A percentile compares a stretch with the other conserved stretches of the same genome.
These are phyloP conservation scores for Spathaspora passalidarum DNA, from an alignment of 805 yeast species.

Conservation along the genomic window DNA sequence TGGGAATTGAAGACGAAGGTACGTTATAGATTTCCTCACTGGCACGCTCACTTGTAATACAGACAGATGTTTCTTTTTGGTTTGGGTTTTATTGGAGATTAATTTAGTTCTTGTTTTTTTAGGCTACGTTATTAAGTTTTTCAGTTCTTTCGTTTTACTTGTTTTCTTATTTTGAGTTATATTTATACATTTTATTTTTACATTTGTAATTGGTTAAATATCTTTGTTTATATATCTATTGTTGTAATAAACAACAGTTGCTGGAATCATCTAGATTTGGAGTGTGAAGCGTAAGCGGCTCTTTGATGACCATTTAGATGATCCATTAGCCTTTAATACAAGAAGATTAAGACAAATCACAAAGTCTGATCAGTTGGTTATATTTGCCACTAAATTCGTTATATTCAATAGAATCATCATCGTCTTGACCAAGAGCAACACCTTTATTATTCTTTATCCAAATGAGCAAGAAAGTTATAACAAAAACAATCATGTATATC, in stretches of 20 bases:
- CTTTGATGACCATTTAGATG: too few relatives aligned
- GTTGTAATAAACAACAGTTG: neutral
- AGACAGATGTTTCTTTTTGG: neutral
- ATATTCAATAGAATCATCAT: too few relatives aligned
- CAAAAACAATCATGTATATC: too few relatives aligned
- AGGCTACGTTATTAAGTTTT: neutral
- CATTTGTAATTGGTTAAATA: neutral
- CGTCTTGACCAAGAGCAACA: too few relatives aligned
- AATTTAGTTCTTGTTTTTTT: neutral
- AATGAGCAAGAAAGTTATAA: too few relatives aligned
- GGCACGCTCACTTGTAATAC: neutral
- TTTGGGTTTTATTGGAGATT: neutral
- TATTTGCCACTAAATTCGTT: too few relatives aligned
- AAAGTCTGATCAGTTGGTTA: too few relatives aligned
- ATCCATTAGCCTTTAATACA: neutral
- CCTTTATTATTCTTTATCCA: too few relatives aligned
- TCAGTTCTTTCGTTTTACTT: neutral
- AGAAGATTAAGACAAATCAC: too few relatives aligned
- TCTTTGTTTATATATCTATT: neutral
- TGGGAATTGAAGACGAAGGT: slow-evolving; percentile 47
- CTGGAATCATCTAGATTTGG: neutral
- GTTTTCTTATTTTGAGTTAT: neutral
- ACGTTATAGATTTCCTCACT: slow-evolving; percentile 15
- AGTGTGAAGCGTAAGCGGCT: neutral
- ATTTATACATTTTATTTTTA: neutral